Evolutionary conservation across 345 rosid species (phyloP).

Genomic region (Nasturtium officinale): DNA sequence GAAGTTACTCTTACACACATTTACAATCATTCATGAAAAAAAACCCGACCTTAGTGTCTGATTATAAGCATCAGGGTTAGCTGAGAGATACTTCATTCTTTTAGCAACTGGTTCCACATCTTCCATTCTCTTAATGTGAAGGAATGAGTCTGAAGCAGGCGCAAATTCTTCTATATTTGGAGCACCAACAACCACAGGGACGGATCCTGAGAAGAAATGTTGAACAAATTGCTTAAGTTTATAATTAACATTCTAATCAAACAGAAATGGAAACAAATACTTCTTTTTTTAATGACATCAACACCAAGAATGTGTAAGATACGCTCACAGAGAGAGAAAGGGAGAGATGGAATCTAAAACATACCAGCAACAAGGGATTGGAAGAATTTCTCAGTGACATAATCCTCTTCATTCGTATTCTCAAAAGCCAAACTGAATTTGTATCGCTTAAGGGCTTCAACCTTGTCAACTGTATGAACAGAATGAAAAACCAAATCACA

Average conservation of each 20-base stretch:
- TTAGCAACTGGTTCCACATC: constrained; percentile 68
- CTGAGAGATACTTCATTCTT: constrained; percentile 74
- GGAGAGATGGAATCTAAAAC: constrained; percentile 1
- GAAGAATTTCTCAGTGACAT: constrained; percentile 93
- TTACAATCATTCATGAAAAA: background rate
- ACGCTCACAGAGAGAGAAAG: background rate
- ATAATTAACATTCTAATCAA: background rate
- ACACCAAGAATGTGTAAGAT: background rate
- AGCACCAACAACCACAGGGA: constrained; percentile 93
- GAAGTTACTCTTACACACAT: background rate
- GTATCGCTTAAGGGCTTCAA: constrained; percentile 79
- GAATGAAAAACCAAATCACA: background rate
- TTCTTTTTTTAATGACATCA: background rate
- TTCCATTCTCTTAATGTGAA: constrained; percentile 65
- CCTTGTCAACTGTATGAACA: constrained; percentile 77
- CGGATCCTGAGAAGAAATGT: constrained; percentile 55
- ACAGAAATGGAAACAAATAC: background rate
- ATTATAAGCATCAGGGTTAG: constrained; percentile 72
- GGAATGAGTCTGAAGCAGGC: constrained; percentile 61
- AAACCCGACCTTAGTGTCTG: constrained; percentile 60
- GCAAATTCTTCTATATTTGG: constrained; percentile 92
- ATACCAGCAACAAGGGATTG: constrained; percentile 95
- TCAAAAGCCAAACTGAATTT: constrained; percentile 96
- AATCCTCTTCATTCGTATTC: constrained; percentile 98
- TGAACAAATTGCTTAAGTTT: background rate